A percentile compares a stretch with the other conserved stretches of the same genome.
These are phyloP conservation scores for Astragalus membranaceus DNA, from an alignment of 306 rosid species.

Conservation along the genomic window DNA sequence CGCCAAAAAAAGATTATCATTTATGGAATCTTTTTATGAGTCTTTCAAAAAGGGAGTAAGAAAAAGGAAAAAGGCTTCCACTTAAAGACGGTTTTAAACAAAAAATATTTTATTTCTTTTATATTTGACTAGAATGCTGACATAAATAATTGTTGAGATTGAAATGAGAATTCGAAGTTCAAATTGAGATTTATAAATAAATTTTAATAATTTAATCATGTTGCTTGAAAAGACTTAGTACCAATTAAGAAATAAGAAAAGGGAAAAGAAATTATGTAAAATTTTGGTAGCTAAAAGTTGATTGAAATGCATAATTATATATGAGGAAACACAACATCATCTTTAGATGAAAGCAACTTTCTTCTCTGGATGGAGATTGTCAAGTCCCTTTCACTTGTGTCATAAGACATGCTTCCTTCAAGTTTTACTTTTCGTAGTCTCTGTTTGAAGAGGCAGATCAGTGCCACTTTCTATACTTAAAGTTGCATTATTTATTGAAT, in stretches of 20 bases:
- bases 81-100: neutral
- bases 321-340: neutral
- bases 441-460: neutral
- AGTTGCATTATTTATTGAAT: too few species aligned
- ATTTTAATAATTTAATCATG: neutral
- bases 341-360: constrained; percentile 20
- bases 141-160: neutral
- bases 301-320: neutral
- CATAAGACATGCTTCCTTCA: constrained; percentile 19
- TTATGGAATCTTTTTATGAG: neutral
- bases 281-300: neutral
- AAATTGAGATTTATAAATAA: neutral
- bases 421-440: neutral
- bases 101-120: neutral
- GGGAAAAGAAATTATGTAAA: neutral
- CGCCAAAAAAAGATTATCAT: neutral
- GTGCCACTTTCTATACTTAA: too few species aligned
- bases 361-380: constrained; percentile 3
- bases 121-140: neutral
- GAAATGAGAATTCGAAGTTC: neutral
- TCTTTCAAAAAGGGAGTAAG: neutral
- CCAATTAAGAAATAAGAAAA: neutral
- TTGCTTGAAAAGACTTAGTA: constrained; percentile 12
- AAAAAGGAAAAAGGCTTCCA: neutral
- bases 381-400: constrained; percentile 23